phyloP scores from a whole-genome alignment of 2,329 filamentous ascomycete genomes.

The Exutisphaerella laricina region DNA sequence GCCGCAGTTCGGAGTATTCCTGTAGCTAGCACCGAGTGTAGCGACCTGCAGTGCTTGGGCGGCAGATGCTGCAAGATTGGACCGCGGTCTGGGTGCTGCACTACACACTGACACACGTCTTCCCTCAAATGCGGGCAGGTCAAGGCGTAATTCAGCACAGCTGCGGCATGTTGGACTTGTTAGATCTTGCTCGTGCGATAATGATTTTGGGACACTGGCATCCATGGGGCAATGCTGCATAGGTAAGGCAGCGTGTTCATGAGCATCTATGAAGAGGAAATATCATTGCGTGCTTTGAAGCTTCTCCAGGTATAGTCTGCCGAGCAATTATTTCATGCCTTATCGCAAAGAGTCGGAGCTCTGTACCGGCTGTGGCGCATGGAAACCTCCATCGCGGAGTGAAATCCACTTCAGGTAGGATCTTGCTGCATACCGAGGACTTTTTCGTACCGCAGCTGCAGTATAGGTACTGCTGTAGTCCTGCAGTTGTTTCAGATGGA shows the following conservation, averaged over 20 bases:
- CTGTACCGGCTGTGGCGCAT: neutral
- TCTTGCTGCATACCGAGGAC: neutral
- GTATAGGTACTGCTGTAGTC: neutral
- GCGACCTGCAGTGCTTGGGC: neutral
- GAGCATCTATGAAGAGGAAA: neutral
- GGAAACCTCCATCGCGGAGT: neutral
- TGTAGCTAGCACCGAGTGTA: too few relatives aligned
- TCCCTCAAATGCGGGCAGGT: neutral
- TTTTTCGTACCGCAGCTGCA: neutral
- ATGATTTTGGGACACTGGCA: too few relatives aligned
- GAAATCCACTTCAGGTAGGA: neutral
- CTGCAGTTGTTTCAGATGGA: neutral
- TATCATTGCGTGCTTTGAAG: neutral
- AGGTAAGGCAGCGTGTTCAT: too few relatives aligned
- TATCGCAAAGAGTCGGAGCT: neutral
- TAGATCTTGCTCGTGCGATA: too few relatives aligned
- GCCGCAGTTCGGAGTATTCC: neutral
- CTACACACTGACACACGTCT: neutral
- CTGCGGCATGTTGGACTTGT: neutral
- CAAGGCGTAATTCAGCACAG: neutral
- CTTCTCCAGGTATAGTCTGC: neutral
- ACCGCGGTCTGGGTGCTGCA: neutral
- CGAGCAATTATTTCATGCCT: neutral
- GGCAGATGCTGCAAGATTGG: neutral
- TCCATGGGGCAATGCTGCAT: too few relatives aligned